Conservation (phyloP, 2,329 filamentous ascomycete genomes). For the Plectosphaerella plurivora region DNA sequence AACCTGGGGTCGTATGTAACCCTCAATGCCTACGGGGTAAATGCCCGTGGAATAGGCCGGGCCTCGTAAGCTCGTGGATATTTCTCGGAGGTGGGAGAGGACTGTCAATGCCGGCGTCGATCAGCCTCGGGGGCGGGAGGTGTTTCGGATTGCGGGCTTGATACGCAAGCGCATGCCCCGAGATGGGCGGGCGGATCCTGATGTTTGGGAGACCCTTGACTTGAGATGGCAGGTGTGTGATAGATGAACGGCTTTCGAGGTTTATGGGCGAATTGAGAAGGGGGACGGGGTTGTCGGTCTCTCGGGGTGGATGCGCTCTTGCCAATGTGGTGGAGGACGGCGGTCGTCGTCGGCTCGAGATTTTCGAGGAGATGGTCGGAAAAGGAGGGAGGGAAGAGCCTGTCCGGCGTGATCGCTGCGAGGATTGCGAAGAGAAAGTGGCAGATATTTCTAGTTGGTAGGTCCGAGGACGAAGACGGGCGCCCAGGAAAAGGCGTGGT, state of each 20-base stretch:
- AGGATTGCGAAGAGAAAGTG: too few species aligned
- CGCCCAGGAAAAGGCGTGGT: too few species aligned
- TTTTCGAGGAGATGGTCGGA: too few species aligned
- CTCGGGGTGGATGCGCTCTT: too few species aligned
- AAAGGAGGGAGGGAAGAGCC: too few species aligned
- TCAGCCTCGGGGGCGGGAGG: neutral
- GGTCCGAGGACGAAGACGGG: too few species aligned
- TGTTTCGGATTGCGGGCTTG: neutral
- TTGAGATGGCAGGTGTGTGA: neutral
- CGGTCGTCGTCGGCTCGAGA: too few species aligned
- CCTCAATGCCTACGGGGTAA: neutral
- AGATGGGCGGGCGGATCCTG: neutral
- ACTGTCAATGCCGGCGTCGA: neutral
- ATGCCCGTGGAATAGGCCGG: neutral
- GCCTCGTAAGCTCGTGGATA: neutral
- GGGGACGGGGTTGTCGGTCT: neutral
- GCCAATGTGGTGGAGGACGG: too few species aligned
- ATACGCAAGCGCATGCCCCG: neutral
- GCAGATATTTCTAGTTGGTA: too few species aligned
- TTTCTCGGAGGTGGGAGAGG: too few species aligned
- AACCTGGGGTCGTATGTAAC: neutral
- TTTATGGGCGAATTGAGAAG: neutral
- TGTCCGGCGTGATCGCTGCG: too few species aligned
- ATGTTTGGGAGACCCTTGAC: neutral
- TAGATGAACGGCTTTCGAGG: too few species aligned